phyloP scores from a whole-genome alignment of 208 protist species.

The Leishmania tropica region DNA sequence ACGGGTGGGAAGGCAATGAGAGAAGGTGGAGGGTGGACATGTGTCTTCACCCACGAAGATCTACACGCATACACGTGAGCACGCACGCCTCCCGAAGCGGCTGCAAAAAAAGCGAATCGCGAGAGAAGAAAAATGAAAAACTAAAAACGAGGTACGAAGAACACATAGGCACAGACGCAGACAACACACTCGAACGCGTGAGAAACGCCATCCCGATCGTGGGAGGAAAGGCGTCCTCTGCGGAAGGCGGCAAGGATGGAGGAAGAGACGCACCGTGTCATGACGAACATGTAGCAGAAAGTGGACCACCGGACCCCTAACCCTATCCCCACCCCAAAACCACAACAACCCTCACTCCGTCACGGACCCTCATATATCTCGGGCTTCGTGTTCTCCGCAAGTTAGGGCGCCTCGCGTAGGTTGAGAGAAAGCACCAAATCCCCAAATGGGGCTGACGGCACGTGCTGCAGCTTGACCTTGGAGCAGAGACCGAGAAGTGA shows the following conservation, averaged over 20 bases:
- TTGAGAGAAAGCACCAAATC: conserved; percentile 35
- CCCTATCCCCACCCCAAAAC: not conserved
- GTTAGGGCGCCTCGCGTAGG: conserved; percentile 13
- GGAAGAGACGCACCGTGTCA: not conserved
- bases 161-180: not conserved
- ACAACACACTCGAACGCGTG: not conserved
- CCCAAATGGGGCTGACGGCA: conserved; percentile 25
- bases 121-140: not conserved
- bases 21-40: not conserved
- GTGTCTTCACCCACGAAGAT: not conserved
- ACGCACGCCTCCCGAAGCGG: not conserved
- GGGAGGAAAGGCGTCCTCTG: not conserved
- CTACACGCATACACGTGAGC: not conserved
- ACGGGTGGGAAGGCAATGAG: no score
- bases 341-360: not conserved
- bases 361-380: not conserved
- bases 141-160: not conserved
- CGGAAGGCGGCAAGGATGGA: not conserved
- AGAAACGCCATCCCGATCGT: not conserved
- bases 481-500: conserved; percentile 31
- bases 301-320: not conserved
- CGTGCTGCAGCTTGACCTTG: conserved; percentile 29
- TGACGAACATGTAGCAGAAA: not conserved
- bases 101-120: not conserved
- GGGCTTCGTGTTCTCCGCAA: not conserved